Base-by-base conservation (phyloP, 768 basidiomycete genomes). In the Rhizopogon vesiculosus region DNA sequence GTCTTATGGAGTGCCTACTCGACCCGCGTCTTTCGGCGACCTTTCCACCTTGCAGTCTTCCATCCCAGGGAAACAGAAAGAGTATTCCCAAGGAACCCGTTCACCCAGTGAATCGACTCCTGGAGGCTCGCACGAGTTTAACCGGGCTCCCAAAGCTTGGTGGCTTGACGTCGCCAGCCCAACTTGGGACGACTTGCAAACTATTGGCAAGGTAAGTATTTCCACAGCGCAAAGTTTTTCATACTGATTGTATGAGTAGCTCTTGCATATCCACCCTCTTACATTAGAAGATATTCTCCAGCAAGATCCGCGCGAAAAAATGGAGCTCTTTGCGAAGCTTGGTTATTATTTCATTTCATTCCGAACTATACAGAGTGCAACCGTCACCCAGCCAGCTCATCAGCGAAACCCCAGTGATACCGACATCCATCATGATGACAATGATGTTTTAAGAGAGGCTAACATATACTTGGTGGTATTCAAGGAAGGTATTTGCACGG, bases 271-370 rank as follows among this genome's bases (percentile, higher is more conserved):
- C 1, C 95, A 98, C 69, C 95, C 95, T 0, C 73, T 98, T 45
- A 96, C 94, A 0, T 77, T 97, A 12, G 95, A 98, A 69, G 94
- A 98, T 70, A 91, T 96, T 44, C 71, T 98, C 7, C 90, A 92
- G 57, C 87, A 90, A 71, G 94, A 98, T 57, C 87, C 91, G 15
- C 80, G 93, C 40, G 95, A 97, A 70, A 98, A 98, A 70, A 71
- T 96, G 16, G 94, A 97, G 64, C 73, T 86, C 18, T 96, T 95
- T 65, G 83, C 89, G 0, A 85, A 81, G 60, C 79, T 98, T 13
- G 95, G 93, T 2, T 98, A 98, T 71, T 93, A 95, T 67, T 93
- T 98, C 63, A 76, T 96, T 54, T 88, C 88, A 18, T 92, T 95
- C 62, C 82, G 90, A 45, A 87, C 93, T 1, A 81, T 94, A 50